Base-by-base conservation (phyloP, 2,329 filamentous ascomycete genomes). In the Xylariaceae sp. region DNA sequence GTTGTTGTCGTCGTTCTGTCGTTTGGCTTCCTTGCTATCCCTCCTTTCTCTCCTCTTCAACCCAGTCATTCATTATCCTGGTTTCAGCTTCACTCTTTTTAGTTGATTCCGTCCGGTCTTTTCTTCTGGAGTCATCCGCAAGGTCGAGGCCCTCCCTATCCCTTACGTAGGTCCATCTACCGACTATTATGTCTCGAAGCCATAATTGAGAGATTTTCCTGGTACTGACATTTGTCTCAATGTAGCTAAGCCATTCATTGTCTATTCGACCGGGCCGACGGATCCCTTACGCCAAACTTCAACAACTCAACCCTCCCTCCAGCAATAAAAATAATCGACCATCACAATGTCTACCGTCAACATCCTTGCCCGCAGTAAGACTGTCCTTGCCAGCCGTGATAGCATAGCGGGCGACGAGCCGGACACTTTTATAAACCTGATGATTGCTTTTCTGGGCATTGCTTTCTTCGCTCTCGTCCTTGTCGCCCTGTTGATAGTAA, bases 381-480 rank as follows among this genome's bases (percentile, higher is more conserved):
- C 68, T 55, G 65, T 70, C 55, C 66, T 88, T 62, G 76, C 81
- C 65, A 73, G 76, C 69, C 82, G 85, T 65, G 75, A 75, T 57
- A 67, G 76, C 57, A 71, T 53, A 29, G 52, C 61, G 40, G 57
- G 61, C 23, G 62, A 59, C 62, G 76, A 75, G 56, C 76, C 78
- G 65, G 78, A 89, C 65, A 84, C 79, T 59, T 86, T 89, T 77
- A 80, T 93, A 72, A 87, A 91, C 70, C 84, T 96, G 43, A 79
- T 96, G 71, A 89, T 96, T 66, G 83, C 85, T 56, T 83, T 98
- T 52, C 80, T 98, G 65, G 87, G 88, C 61, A 80, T 99, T 44
- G 78, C 93, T 65, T 84, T 96, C 66, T 74, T 93, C 66, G 86
- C 83, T 57, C 79, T 96, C 26, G 70, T 87, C 46, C 79, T 92